Percentiles rank a stretch among this genome's conserved stretches.
phyloP scores from a whole-genome alignment of 768 basidiomycete genomes.

The Hirschioporus abietinus region DNA sequence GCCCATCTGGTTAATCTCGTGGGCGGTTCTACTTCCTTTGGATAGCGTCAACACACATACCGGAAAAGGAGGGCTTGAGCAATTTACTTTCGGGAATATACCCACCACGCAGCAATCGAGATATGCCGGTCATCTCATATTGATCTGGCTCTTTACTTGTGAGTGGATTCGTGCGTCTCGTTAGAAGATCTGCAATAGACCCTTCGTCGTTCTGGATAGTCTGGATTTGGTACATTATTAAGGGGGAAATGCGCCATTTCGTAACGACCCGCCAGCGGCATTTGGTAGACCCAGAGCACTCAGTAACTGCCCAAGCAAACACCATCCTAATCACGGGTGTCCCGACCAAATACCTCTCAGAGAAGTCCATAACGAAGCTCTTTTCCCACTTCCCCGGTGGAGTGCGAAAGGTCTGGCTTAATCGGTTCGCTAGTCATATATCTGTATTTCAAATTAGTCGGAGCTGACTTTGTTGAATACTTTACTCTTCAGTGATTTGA shows the following conservation, averaged over 20 bases:
- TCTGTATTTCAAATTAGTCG: background rate
- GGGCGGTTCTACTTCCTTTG: constrained; percentile 79
- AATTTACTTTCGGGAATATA: constrained; percentile 82
- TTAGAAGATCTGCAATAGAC: background rate
- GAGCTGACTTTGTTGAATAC: constrained; percentile 1
- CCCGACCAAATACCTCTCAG: constrained; percentile 70
- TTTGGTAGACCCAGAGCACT: constrained; percentile 69
- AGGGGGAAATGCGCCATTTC: constrained; percentile 75
- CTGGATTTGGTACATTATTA: constrained; percentile 85
- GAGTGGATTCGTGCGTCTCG: constrained; percentile 22
- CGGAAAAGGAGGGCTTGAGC: constrained; percentile 53
- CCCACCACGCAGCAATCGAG: constrained; percentile 41
- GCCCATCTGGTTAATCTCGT: constrained; percentile 90
- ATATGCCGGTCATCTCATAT: constrained; percentile 73
- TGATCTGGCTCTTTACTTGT: constrained; percentile 79
- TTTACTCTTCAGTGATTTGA: constrained; percentile 60
- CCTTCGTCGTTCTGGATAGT: constrained; percentile 37
- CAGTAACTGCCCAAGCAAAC: constrained; percentile 78
- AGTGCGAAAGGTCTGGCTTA: constrained; percentile 88
- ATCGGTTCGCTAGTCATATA: constrained; percentile 44
- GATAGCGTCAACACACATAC: constrained; percentile 49
- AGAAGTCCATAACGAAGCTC: constrained; percentile 55
- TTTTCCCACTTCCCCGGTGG: constrained; percentile 89
- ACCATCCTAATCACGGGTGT: constrained; percentile 91
- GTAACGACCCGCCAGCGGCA: constrained; percentile 74